Evolutionary conservation across 2,329 filamentous ascomycete species (phyloP).

Genomic region (Fusarium papillatum): DNA sequence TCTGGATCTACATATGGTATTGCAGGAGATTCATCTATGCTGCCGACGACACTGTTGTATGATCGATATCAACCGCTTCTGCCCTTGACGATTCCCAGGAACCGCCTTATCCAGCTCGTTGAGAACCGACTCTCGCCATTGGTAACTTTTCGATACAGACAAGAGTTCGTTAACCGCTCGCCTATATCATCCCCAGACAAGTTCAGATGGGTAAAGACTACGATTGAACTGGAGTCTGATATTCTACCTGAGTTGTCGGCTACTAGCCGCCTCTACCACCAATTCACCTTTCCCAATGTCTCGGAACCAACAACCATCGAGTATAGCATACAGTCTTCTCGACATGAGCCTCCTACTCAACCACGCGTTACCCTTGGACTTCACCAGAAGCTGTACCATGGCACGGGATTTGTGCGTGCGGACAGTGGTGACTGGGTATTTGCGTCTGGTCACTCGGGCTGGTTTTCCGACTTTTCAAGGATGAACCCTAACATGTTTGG

Average conservation of each 20-base stretch:
- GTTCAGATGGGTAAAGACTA: conserved; percentile 41
- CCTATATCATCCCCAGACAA: conserved; percentile 22
- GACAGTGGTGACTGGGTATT: conserved; percentile 59
- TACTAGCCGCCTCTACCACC: conserved; percentile 53
- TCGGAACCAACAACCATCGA: conserved; percentile 53
- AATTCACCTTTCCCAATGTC: conserved; percentile 45
- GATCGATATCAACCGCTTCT: conserved; percentile 56
- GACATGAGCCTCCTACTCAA: conserved; percentile 27
- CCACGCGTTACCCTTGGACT: conserved; percentile 50
- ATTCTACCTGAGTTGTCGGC: conserved; percentile 54
- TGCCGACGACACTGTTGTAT: conserved; percentile 49
- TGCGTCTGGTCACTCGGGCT: conserved; percentile 45
- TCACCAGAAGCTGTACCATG: conserved; percentile 49
- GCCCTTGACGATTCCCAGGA: conserved; percentile 51
- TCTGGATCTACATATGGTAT: conserved; percentile 57
- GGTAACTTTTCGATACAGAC: conserved; percentile 53
- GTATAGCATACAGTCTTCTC: conserved; percentile 47
- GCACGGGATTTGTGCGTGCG: conserved; percentile 53
- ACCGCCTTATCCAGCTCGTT: conserved; percentile 53
- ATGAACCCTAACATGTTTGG: conserved; percentile 47
- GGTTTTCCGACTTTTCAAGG: conserved; percentile 49
- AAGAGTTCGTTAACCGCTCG: conserved; percentile 51
- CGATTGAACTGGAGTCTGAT: conserved; percentile 45
- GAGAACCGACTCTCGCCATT: conserved; percentile 55
- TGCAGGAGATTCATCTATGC: conserved; percentile 40